Evolutionary conservation across 2,329 filamentous ascomycete species (phyloP).

Genomic region (Fusarium longipes): DNA sequence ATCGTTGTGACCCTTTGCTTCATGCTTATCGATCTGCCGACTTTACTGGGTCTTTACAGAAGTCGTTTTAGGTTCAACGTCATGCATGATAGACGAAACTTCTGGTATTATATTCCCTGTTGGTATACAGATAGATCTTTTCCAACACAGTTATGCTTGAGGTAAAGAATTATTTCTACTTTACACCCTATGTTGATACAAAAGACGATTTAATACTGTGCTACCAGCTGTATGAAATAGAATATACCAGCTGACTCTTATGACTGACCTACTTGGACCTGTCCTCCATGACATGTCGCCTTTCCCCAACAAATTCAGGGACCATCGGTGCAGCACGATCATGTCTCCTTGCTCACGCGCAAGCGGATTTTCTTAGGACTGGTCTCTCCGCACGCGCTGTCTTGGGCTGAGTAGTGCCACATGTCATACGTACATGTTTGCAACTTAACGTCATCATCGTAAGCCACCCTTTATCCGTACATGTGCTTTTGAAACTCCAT

Average conservation of each 20-base stretch:
- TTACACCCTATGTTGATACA: neutral
- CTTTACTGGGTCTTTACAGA: constrained; percentile 23
- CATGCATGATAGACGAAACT: constrained; percentile 1
- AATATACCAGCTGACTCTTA: constrained; percentile 28
- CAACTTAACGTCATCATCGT: constrained; percentile 15
- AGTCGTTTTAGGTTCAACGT: no score
- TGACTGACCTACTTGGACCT: constrained; percentile 15
- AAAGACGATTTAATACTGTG: neutral
- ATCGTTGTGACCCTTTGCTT: constrained; percentile 4
- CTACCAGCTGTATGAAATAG: neutral
- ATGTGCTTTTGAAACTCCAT: neutral
- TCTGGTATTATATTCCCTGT: constrained; percentile 6
- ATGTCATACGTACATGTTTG: constrained; percentile 1
- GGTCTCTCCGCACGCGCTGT: constrained; percentile 24
- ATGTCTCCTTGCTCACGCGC: constrained; percentile 29
- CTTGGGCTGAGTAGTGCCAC: constrained; percentile 17
- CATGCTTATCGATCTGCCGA: constrained; percentile 31
- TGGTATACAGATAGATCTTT: neutral
- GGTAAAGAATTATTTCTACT: neutral
- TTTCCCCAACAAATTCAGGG: constrained; percentile 24
- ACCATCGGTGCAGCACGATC: constrained; percentile 4
- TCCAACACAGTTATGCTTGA: neutral
- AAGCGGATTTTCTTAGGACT: constrained; percentile 22
- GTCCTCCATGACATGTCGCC: neutral
- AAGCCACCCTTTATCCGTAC: neutral